Evolutionary conservation across 768 basidiomycete species (phyloP).

Genomic region (Phylloporus sp.): DNA sequence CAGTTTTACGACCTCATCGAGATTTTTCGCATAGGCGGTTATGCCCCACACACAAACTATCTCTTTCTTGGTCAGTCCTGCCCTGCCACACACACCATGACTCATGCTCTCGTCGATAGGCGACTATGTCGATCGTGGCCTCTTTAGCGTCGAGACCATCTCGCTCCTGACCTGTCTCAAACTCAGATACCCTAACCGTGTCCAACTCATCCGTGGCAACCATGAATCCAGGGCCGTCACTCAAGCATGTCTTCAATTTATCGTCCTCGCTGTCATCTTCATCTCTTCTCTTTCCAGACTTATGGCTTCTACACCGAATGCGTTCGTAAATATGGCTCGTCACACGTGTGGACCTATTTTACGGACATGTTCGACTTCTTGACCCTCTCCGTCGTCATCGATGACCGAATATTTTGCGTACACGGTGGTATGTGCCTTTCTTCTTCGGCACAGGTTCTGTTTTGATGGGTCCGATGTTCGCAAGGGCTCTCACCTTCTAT

Average conservation of each 20-base stretch:
- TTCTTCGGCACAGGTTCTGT: background rate
- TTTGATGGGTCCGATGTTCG: constrained; percentile 6
- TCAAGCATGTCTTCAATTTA: constrained; percentile 58
- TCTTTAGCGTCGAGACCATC: constrained; percentile 98
- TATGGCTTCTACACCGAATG: constrained; percentile 99
- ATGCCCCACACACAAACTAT: constrained; percentile 95
- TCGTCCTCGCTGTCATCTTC: constrained; percentile 3
- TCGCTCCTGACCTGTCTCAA: constrained; percentile 96
- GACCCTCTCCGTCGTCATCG: constrained; percentile 95
- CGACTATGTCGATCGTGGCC: constrained; percentile 96
- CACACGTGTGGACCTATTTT: constrained; percentile 98
- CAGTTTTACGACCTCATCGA: constrained; percentile 99
- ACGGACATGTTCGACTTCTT: constrained; percentile 99
- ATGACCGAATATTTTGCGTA: constrained; percentile 98
- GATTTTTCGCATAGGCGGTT: constrained; percentile 98
- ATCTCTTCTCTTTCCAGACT: constrained; percentile 50
- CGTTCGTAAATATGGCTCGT: constrained; percentile 92
- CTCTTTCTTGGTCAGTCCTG: constrained; percentile 82
- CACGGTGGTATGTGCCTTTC: constrained; percentile 71
- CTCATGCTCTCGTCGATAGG: constrained; percentile 47
- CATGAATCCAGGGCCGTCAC: constrained; percentile 98
- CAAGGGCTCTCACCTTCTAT: constrained; percentile 94
- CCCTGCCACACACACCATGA: background rate
- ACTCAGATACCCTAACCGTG: constrained; percentile 92
- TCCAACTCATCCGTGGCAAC: constrained; percentile 96